Conservation (phyloP, 306 rosid species). For the Citrullus mucosospermus region DNA sequence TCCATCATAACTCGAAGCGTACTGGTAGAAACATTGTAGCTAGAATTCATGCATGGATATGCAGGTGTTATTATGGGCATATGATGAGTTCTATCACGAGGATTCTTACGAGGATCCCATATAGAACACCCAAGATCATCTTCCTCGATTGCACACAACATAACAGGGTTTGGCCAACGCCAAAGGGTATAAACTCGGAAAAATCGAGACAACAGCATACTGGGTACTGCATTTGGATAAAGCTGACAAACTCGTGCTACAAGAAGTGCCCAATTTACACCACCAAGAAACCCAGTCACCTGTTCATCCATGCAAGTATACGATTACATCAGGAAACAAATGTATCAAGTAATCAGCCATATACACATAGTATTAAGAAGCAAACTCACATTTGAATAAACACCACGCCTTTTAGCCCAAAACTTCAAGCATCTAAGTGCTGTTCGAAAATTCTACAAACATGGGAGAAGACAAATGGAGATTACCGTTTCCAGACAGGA, state of each 20-base stretch:
- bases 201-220: slow-evolving; percentile 91
- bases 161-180: slow-evolving; percentile 99
- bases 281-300: slow-evolving; percentile 99
- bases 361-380: background rate
- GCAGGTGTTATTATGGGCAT: slow-evolving; percentile 99
- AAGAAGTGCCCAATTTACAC: slow-evolving; percentile 95
- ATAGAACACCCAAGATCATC: slow-evolving; percentile 69
- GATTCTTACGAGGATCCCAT: slow-evolving; percentile 97
- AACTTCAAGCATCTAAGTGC: slow-evolving; percentile 81
- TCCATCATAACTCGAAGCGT: slow-evolving; percentile 92
- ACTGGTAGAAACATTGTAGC: slow-evolving; percentile 92
- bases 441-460: slow-evolving; percentile 67
- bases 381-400: slow-evolving; percentile 85
- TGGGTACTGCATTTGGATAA: slow-evolving; percentile 94
- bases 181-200: slow-evolving; percentile 95
- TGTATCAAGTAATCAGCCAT: background rate
- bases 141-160: slow-evolving; percentile 84
- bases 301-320: slow-evolving; percentile 12
- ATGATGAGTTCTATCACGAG: slow-evolving; percentile 67
- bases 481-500: background rate
- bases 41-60: slow-evolving; percentile 98
- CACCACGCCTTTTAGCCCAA: slow-evolving; percentile 97
- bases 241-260: slow-evolving; percentile 95
- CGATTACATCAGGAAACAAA: background rate
- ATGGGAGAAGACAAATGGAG: background rate